phyloP scores from a whole-genome alignment of 306 rosid genomes.

The Carpinus viminea region DNA sequence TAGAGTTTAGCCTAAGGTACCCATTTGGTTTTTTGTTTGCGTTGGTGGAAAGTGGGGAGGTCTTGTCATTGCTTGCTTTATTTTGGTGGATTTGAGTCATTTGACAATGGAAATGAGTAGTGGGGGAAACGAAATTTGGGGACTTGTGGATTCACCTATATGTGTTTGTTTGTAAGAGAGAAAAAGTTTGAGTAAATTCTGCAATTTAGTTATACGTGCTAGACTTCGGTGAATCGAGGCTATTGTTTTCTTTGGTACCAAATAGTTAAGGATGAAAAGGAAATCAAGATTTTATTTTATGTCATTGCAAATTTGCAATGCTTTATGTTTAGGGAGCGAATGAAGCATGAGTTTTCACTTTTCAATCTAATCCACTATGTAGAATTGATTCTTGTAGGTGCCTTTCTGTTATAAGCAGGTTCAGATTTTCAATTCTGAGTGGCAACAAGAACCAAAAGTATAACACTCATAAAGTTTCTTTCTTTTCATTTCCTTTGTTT shows the following conservation, averaged over 20 bases:
- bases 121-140: background rate
- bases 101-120: background rate
- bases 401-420: background rate
- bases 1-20: background rate
- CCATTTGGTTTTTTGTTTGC: background rate
- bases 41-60: background rate
- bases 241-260: background rate
- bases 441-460: background rate
- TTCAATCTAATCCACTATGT: background rate
- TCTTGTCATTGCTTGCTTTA: background rate
- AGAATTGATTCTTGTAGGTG: background rate
- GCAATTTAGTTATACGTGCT: background rate
- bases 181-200: background rate
- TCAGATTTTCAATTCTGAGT: background rate
- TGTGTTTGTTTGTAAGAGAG: background rate
- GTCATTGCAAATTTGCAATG: background rate
- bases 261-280: background rate
- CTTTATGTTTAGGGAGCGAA: background rate
- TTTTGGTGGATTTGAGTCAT: conserved; percentile 1
- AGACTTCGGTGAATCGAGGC: background rate
- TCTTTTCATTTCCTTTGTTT: background rate
- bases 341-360: background rate
- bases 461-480: background rate
- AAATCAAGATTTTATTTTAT: background rate
- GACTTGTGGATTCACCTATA: background rate